phyloP scores from a whole-genome alignment of 345 rosid genomes.

The Eucalyptus viminalis region DNA sequence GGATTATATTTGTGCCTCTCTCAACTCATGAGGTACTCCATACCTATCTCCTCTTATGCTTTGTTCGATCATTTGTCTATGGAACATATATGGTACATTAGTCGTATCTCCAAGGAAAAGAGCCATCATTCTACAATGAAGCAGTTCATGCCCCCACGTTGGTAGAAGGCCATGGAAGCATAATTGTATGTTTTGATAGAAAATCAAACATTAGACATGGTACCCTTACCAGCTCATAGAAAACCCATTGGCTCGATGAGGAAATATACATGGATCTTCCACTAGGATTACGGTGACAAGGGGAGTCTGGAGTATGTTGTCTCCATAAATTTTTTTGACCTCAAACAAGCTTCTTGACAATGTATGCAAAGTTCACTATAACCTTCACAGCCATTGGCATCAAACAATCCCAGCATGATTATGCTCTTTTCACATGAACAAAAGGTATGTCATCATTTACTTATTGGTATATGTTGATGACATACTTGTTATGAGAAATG shows the following conservation, averaged over 20 bases:
- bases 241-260: neutral
- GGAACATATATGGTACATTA: neutral
- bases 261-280: neutral
- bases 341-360: neutral
- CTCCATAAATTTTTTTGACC: neutral
- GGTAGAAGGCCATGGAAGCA: neutral
- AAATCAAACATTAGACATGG: neutral
- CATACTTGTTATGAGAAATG: neutral
- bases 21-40: neutral
- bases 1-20: neutral
- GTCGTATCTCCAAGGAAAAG: neutral
- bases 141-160: neutral
- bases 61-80: neutral
- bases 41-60: neutral
- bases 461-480: neutral
- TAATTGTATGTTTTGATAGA: neutral
- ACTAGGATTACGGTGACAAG: neutral
- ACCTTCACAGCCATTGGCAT: neutral
- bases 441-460: neutral
- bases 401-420: neutral
- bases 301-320: neutral
- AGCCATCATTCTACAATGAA: neutral
- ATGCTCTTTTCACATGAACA: neutral
- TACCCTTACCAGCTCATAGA: accelerated
- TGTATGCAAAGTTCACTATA: neutral